phyloP scores from a whole-genome alignment of 164 flowering plant species.

The Piper longum region DNA sequence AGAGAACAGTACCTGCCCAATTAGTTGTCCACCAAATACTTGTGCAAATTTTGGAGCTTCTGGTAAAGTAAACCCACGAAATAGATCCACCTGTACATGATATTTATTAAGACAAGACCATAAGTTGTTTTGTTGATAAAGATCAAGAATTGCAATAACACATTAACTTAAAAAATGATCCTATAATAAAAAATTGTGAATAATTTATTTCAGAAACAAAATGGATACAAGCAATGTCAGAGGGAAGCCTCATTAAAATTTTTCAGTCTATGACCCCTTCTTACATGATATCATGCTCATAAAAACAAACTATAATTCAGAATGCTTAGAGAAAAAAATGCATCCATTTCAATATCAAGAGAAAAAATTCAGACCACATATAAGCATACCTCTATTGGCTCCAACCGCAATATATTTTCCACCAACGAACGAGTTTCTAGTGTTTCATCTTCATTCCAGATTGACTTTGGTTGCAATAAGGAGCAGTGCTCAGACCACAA shows the following conservation, averaged over 20 bases:
- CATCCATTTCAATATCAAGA: not conserved
- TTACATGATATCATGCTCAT: not conserved
- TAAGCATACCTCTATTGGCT: slow-evolving; percentile 68
- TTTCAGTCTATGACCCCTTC: not conserved
- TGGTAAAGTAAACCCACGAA: slow-evolving; percentile 72
- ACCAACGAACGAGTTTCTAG: slow-evolving; percentile 40
- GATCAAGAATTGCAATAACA: not conserved
- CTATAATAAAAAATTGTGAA: not conserved
- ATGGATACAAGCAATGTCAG: not conserved
- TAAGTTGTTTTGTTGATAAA: not conserved
- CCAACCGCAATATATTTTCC: slow-evolving; percentile 72
- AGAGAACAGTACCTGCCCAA: slow-evolving; percentile 66
- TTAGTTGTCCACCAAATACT: slow-evolving; percentile 88
- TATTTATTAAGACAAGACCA: not conserved
- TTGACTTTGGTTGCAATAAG: slow-evolving; percentile 65
- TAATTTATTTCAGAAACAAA: not conserved
- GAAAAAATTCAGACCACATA: slow-evolving; percentile 7
- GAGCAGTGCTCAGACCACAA: slow-evolving; percentile 34
- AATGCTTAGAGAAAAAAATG: no score
- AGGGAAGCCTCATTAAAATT: slow-evolving; percentile 13
- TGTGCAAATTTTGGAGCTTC: slow-evolving; percentile 77
- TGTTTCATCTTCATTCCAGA: slow-evolving; percentile 69
- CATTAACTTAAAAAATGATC: not conserved
- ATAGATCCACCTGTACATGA: slow-evolving; percentile 56
- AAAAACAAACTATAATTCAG: no score